Conservation (phyloP, 805 yeast genomes). For the Debaryomyces hansenii region DNA sequence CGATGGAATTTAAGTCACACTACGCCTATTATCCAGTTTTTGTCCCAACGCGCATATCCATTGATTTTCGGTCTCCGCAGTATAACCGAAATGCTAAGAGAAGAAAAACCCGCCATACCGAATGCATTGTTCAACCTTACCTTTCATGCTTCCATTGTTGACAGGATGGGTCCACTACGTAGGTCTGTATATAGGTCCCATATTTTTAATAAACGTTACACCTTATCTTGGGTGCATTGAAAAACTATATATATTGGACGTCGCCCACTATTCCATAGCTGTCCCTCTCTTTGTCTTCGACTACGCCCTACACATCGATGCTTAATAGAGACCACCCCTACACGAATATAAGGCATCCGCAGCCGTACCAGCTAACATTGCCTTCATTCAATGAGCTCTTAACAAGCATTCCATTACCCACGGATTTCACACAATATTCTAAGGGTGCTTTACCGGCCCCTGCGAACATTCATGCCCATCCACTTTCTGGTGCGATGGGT, state of each 20-base stretch:
- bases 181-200: neutral
- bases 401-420: slow-evolving; percentile 28
- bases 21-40: too few relatives aligned
- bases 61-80: neutral
- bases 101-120: neutral
- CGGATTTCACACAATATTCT: slow-evolving; percentile 11
- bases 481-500: too few relatives aligned
- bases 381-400: slow-evolving; percentile 37
- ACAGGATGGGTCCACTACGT: neutral
- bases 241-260: neutral
- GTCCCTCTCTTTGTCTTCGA: too few relatives aligned
- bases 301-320: neutral
- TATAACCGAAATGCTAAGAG: neutral
- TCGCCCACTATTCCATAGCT: neutral
- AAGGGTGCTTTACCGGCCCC: neutral
- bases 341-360: neutral
- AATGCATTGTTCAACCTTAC: neutral
- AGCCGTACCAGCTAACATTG: slow-evolving; percentile 8
- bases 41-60: too few relatives aligned
- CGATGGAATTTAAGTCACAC: too few relatives aligned
- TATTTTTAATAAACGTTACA: neutral
- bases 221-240: neutral
- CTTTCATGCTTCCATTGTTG: neutral
- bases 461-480: too few relatives aligned
- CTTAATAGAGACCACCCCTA: neutral